These are phyloP conservation scores for Nasturtium officinale DNA, from an alignment of 345 rosid species.

Conservation along the genomic window DNA sequence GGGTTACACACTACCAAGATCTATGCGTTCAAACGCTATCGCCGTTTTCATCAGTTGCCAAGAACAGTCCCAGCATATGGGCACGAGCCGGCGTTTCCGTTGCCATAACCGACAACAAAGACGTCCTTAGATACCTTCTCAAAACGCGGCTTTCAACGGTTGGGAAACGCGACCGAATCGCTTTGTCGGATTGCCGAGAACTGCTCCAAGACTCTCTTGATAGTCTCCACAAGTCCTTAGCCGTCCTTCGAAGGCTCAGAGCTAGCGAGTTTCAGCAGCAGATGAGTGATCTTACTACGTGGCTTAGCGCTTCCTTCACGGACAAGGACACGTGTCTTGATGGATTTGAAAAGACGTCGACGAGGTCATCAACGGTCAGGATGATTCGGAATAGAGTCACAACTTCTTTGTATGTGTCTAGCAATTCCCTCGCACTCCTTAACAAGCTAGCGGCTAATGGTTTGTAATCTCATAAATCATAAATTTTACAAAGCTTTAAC, in stretches of 20 bases:
- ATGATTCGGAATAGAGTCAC: slow-evolving; percentile 47
- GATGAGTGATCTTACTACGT: slow-evolving; percentile 67
- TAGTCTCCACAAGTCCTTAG: slow-evolving; percentile 64
- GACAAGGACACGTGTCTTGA: slow-evolving; percentile 77
- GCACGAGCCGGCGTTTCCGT: slow-evolving; percentile 88
- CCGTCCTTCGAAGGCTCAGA: slow-evolving; percentile 55
- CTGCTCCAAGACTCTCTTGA: slow-evolving; percentile 56
- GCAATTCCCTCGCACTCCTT: slow-evolving; percentile 83
- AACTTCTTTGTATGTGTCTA: slow-evolving; percentile 54
- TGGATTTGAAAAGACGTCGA: slow-evolving; percentile 57
- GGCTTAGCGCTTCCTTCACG: slow-evolving; percentile 75
- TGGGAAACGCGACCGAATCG: slow-evolving; percentile 52
- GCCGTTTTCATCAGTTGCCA: slow-evolving; percentile 62
- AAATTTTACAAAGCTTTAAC: neutral
- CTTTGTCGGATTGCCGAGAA: slow-evolving; percentile 76
- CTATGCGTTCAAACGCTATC: slow-evolving; percentile 65
- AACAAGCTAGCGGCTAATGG: slow-evolving; percentile 71
- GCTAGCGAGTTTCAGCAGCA: slow-evolving; percentile 52
- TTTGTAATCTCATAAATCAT: slow-evolving; percentile 23
- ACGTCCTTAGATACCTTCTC: slow-evolving; percentile 46
- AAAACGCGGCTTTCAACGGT: slow-evolving; percentile 30
- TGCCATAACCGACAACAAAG: slow-evolving; percentile 58
- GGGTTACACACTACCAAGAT: slow-evolving; percentile 64
- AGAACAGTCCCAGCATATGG: slow-evolving; percentile 72
- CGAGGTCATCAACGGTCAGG: slow-evolving; percentile 40